Percentiles rank a stretch among this genome's conserved stretches.
phyloP scores from a whole-genome alignment of 306 rosid species.

The Cicer bijugum region DNA sequence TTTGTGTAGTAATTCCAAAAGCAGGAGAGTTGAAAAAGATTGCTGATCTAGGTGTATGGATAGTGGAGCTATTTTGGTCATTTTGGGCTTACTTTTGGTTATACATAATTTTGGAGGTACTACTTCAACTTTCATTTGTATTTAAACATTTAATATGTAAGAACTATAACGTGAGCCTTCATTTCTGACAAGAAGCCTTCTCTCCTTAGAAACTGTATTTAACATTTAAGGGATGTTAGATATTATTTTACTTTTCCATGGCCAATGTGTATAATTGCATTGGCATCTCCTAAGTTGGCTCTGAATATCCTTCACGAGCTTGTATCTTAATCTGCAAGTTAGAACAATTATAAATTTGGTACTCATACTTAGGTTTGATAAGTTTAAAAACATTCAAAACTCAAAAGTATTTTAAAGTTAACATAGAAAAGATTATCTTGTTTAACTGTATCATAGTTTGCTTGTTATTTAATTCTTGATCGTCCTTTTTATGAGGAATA shows the following conservation, averaged over 20 bases:
- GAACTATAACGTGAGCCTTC: constrained; percentile 24
- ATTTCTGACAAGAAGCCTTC: constrained; percentile 25
- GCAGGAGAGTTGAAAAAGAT: constrained; percentile 91
- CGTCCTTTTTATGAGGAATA: constrained; percentile 20
- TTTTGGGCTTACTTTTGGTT: constrained; percentile 99
- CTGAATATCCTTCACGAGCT: constrained; percentile 22
- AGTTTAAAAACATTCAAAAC: constrained; percentile 10
- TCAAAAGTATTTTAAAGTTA: neutral
- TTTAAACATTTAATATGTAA: constrained; percentile 32
- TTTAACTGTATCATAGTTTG: constrained; percentile 32
- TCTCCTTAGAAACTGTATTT: constrained; percentile 30
- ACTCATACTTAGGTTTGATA: constrained; percentile 35
- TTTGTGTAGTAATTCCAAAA: constrained; percentile 85
- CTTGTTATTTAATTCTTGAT: constrained; percentile 11
- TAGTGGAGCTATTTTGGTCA: constrained; percentile 95
- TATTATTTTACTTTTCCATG: constrained; percentile 32
- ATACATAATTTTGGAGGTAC: constrained; percentile 91
- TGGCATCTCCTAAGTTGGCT: constrained; percentile 38
- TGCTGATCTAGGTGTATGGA: constrained; percentile 93
- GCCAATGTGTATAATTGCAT: constrained; percentile 21
- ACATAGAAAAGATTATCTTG: constrained; percentile 32
- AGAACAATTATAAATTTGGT: constrained; percentile 19
- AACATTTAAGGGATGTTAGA: constrained; percentile 38
- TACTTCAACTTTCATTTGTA: constrained; percentile 28
- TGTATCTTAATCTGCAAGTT: constrained; percentile 35